Conservation (phyloP, 1,284 basidiomycete genomes). For the Ustilago crameri region DNA sequence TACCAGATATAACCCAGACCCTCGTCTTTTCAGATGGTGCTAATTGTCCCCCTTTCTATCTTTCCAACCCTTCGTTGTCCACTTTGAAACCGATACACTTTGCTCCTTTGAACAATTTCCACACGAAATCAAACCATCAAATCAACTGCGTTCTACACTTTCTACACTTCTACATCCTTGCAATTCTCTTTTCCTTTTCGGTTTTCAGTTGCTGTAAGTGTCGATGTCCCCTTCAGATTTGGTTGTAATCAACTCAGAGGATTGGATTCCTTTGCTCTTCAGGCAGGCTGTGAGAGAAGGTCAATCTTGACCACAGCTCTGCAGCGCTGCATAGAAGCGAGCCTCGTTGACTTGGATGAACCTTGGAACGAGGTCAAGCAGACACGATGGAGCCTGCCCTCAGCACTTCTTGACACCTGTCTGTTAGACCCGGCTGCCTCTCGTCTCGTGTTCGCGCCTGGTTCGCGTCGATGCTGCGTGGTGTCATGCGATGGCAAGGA, state of each 20-base stretch:
- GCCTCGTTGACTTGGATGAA: background rate
- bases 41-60: constrained; percentile 10
- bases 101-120: constrained; percentile 5
- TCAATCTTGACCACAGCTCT: too few relatives aligned
- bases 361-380: too few relatives aligned
- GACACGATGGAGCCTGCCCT: too few relatives aligned
- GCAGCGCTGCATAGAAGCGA: background rate
- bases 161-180: background rate
- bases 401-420: too few relatives aligned
- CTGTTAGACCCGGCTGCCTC: too few relatives aligned
- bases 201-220: background rate
- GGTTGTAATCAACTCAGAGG: background rate
- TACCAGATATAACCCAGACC: constrained; percentile 3
- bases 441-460: too few relatives aligned
- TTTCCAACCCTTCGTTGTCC: constrained; percentile 15
- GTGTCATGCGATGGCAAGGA: too few relatives aligned
- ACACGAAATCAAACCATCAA: background rate
- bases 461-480: too few relatives aligned
- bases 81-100: too few relatives aligned
- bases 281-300: background rate
- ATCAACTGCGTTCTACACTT: background rate
- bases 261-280: background rate
- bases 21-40: background rate
- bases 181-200: background rate
- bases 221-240: background rate